These are phyloP conservation scores for Metarhizium guizhouense DNA, from an alignment of 2,329 filamentous ascomycete genomes.

Conservation along the genomic window DNA sequence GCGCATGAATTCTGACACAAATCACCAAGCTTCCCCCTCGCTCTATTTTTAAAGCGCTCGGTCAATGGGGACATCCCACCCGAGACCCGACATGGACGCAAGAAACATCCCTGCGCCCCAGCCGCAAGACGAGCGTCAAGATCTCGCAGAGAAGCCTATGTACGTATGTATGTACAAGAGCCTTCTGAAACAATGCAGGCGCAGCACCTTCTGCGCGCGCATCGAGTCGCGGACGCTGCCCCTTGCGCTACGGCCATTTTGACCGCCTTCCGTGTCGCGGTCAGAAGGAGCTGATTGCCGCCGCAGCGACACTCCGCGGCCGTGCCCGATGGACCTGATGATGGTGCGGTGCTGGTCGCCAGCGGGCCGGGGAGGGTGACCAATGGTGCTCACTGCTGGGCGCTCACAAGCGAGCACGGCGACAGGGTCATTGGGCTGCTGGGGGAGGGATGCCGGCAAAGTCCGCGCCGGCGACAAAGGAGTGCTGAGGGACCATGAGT, in stretches of 20 bases:
- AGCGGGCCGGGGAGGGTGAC: slow-evolving; percentile 11
- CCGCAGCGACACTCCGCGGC: slow-evolving; percentile 16
- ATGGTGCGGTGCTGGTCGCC: neutral
- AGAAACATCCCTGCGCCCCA: no score
- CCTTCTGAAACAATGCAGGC: slow-evolving; percentile 2
- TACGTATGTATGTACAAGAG: neutral
- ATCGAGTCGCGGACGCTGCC: slow-evolving; percentile 15
- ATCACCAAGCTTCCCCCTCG: no score
- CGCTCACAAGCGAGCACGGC: neutral
- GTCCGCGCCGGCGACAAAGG: slow-evolving; percentile 18
- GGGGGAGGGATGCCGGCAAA: slow-evolving; percentile 8
- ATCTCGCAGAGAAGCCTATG: neutral
- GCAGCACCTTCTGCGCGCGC: slow-evolving; percentile 15
- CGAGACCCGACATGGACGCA: no score
- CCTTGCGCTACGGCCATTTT: slow-evolving; percentile 17
- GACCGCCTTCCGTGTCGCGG: slow-evolving; percentile 9
- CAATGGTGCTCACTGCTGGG: no score
- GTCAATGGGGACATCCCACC: no score
- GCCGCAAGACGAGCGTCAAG: neutral
- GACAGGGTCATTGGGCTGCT: slow-evolving; percentile 15
- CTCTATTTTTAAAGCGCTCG: no score
- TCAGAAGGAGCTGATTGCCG: slow-evolving; percentile 11
- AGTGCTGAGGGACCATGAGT: slow-evolving; percentile 7
- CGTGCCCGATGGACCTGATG: slow-evolving; percentile 12
- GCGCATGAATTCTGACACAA: no score